phyloP scores from a whole-genome alignment of 164 flowering plant genomes.

The Macadamia integrifolia region DNA sequence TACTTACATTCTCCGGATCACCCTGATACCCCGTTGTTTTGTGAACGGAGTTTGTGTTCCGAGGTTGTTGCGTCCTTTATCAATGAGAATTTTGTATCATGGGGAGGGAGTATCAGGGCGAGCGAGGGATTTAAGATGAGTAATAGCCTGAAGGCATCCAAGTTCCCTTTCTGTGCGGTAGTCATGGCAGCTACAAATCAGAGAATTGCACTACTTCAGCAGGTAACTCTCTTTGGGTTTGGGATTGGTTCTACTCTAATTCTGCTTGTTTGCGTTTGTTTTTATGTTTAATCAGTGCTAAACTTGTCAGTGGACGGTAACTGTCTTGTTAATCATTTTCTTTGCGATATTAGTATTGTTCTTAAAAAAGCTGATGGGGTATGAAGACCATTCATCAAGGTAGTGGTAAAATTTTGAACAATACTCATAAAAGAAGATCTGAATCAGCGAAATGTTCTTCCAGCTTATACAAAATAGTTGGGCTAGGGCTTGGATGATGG shows the following conservation, averaged over 20 bases:
- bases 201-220: slow-evolving; percentile 86
- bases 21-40: slow-evolving; percentile 74
- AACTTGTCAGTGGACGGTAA: too few relatives aligned
- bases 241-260: not conserved
- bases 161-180: slow-evolving; percentile 88
- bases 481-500: too few relatives aligned
- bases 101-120: slow-evolving; percentile 92
- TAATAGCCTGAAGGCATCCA: slow-evolving; percentile 89
- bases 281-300: not conserved
- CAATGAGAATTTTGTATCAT: slow-evolving; percentile 85
- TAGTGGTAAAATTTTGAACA: too few relatives aligned
- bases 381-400: too few relatives aligned
- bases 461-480: too few relatives aligned
- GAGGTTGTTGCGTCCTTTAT: slow-evolving; percentile 58
- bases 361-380: too few relatives aligned
- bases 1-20: slow-evolving; percentile 98
- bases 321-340: too few relatives aligned
- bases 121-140: slow-evolving; percentile 99
- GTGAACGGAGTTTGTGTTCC: slow-evolving; percentile 65
- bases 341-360: too few relatives aligned
- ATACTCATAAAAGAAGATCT: too few relatives aligned
- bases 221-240: slow-evolving; percentile 39
- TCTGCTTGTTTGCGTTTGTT: not conserved
- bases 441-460: too few relatives aligned
- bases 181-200: slow-evolving; percentile 90